phyloP scores from a whole-genome alignment of 345 rosid species.

The Lepidium sativum region DNA sequence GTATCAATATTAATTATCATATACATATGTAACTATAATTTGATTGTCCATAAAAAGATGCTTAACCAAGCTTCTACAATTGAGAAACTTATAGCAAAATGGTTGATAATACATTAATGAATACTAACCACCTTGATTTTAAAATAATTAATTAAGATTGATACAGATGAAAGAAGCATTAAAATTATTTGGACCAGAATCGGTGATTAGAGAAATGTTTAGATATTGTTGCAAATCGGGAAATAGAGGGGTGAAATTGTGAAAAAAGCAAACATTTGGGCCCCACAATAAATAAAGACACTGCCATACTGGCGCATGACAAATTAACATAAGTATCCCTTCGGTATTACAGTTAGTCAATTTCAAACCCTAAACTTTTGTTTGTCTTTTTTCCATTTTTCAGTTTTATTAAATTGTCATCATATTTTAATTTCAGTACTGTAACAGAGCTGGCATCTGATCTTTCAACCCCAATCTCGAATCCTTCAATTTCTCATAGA shows the following conservation, averaged over 20 bases:
- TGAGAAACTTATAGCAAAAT: neutral
- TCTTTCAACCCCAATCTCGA: neutral
- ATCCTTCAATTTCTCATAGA: neutral
- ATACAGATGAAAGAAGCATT: conserved; percentile 2
- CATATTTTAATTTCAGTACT: neutral
- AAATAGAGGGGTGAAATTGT: conserved; percentile 6
- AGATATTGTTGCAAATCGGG: neutral
- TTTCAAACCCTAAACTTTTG: neutral
- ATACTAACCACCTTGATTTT: conserved; percentile 21
- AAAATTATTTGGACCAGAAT: conserved; percentile 1
- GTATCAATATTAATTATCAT: neutral
- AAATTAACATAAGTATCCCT: neutral
- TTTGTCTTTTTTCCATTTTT: neutral
- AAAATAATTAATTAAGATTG: conserved; percentile 1
- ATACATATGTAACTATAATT: neutral
- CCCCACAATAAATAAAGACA: neutral
- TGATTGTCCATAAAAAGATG: neutral
- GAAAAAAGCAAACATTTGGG: neutral
- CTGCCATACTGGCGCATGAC: neutral
- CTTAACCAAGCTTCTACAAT: neutral
- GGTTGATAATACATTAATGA: conserved; percentile 20
- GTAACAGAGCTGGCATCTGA: conserved; percentile 11
- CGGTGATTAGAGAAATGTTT: neutral
- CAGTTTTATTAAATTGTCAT: neutral
- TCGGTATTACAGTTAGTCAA: neutral